phyloP scores from a whole-genome alignment of 768 basidiomycete species.

The Serendipita sp. region DNA sequence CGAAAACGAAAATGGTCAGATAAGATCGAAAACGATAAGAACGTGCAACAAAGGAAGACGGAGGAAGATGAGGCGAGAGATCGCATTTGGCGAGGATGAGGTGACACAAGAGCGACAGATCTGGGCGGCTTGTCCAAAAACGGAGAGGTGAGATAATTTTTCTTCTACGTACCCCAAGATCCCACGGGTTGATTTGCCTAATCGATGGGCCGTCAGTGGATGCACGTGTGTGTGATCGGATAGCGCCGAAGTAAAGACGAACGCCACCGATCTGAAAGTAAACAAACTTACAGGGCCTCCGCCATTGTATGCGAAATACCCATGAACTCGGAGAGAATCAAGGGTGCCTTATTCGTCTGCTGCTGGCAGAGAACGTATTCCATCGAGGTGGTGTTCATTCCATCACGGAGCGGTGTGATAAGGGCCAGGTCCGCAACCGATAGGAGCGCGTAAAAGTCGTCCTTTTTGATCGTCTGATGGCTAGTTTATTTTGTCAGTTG shows the following conservation, averaged over 20 bases:
- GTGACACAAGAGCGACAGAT: neutral
- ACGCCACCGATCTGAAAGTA: neutral
- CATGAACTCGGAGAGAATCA: slow-evolving; percentile 95
- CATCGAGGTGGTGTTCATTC: slow-evolving; percentile 99
- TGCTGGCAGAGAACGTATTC: slow-evolving; percentile 94
- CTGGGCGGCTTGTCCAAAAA: neutral
- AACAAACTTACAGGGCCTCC: slow-evolving; percentile 40
- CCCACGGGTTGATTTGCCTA: slow-evolving; percentile 83
- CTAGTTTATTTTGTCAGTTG: slow-evolving; percentile 24
- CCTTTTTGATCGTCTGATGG: slow-evolving; percentile 93
- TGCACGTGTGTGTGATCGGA: neutral
- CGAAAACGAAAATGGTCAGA: neutral
- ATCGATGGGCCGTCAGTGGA: neutral
- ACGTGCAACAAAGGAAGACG: slow-evolving; percentile 9
- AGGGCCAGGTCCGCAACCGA: slow-evolving; percentile 88
- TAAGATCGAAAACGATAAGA: neutral
- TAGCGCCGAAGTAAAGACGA: neutral
- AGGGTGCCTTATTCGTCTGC: slow-evolving; percentile 63
- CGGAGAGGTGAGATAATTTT: neutral
- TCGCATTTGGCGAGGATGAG: neutral
- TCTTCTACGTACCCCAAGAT: slow-evolving; percentile 58
- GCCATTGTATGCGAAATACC: slow-evolving; percentile 88
- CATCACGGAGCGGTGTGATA: slow-evolving; percentile 89
- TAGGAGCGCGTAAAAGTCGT: slow-evolving; percentile 93
- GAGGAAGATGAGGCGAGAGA: slow-evolving; percentile 3